Percentiles rank a stretch among this genome's conserved stretches.
These are phyloP conservation scores for Trametes coccinea DNA, from an alignment of 768 basidiomycete genomes.

Conservation along the genomic window DNA sequence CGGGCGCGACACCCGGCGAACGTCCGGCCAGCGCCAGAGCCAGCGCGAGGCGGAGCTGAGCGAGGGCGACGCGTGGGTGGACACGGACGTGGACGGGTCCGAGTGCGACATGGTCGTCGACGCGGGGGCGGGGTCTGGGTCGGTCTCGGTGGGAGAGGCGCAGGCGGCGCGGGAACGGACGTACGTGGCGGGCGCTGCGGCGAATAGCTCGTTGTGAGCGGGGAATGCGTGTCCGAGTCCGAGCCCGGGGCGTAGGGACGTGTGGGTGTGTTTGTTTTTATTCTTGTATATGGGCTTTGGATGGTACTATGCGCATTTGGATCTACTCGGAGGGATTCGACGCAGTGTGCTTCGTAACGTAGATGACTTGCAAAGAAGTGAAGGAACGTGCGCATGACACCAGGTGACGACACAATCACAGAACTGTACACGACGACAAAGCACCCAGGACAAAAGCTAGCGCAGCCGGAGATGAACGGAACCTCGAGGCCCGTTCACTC, in stretches of 20 bases:
- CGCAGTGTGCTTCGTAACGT: too few relatives aligned
- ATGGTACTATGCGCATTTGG: too few relatives aligned
- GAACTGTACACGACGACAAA: too few relatives aligned
- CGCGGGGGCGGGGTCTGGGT: not conserved
- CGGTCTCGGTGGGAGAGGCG: not conserved
- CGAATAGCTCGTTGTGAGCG: conserved; percentile 8
- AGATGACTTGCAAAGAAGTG: too few relatives aligned
- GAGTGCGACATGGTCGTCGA: conserved; percentile 26
- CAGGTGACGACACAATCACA: too few relatives aligned
- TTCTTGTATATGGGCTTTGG: conserved; percentile 4
- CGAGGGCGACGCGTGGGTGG: conserved; percentile 40
- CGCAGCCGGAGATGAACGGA: too few relatives aligned
- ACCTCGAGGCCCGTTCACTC: conserved; percentile 31
- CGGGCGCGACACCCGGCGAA: not conserved
- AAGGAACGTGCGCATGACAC: too few relatives aligned
- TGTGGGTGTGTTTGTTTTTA: not conserved
- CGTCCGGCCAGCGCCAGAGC: not conserved
- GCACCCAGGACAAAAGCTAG: too few relatives aligned
- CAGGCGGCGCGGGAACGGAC: conserved; percentile 12
- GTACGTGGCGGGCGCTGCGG: conserved; percentile 5
- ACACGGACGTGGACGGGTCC: conserved; percentile 40
- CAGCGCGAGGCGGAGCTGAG: conserved; percentile 15
- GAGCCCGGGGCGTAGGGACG: not conserved
- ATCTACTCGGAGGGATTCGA: too few relatives aligned
- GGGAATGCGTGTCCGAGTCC: not conserved